Conservation (phyloP, 2,329 filamentous ascomycete species). For the Beauveria scarabaeidicola region DNA sequence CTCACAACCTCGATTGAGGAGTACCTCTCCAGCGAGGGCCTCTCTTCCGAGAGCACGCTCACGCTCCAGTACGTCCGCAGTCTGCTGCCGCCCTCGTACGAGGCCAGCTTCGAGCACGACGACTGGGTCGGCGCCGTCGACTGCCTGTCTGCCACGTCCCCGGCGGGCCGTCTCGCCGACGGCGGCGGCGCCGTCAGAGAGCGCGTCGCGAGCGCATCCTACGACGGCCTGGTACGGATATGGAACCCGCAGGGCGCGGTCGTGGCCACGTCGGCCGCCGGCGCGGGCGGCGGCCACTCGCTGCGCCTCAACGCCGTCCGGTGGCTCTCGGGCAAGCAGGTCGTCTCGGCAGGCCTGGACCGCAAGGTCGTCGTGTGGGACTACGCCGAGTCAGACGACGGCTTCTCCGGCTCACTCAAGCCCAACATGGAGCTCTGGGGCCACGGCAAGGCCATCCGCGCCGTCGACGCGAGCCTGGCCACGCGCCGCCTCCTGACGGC, state of each 20-base stretch:
- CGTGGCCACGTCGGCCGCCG: slow-evolving; percentile 65
- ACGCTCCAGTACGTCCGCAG: slow-evolving; percentile 90
- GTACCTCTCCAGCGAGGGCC: slow-evolving; percentile 75
- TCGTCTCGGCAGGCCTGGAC: slow-evolving; percentile 79
- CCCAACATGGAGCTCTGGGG: slow-evolving; percentile 76
- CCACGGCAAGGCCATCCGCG: slow-evolving; percentile 67
- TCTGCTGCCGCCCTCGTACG: slow-evolving; percentile 77
- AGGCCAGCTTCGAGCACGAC: slow-evolving; percentile 91
- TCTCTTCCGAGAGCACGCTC: slow-evolving; percentile 80
- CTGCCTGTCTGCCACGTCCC: slow-evolving; percentile 61
- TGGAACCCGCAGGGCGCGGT: slow-evolving; percentile 86
- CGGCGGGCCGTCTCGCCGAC: slow-evolving; percentile 41
- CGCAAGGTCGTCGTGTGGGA: slow-evolving; percentile 85
- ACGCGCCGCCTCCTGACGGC: slow-evolving; percentile 77
- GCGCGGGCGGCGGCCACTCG: slow-evolving; percentile 62
- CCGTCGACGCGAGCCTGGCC: slow-evolving; percentile 62
- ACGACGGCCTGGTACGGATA: slow-evolving; percentile 79
- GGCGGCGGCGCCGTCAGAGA: slow-evolving; percentile 20
- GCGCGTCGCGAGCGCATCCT: slow-evolving; percentile 81
- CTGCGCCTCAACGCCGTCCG: slow-evolving; percentile 73
- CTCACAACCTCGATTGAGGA: slow-evolving; percentile 84
- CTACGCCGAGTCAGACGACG: slow-evolving; percentile 59
- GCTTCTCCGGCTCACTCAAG: slow-evolving; percentile 54
- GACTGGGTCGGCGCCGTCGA: slow-evolving; percentile 93
- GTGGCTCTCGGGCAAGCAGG: slow-evolving; percentile 68